phyloP scores from a whole-genome alignment of 2,329 filamentous ascomycete genomes.

The Pyrenophora graminea region DNA sequence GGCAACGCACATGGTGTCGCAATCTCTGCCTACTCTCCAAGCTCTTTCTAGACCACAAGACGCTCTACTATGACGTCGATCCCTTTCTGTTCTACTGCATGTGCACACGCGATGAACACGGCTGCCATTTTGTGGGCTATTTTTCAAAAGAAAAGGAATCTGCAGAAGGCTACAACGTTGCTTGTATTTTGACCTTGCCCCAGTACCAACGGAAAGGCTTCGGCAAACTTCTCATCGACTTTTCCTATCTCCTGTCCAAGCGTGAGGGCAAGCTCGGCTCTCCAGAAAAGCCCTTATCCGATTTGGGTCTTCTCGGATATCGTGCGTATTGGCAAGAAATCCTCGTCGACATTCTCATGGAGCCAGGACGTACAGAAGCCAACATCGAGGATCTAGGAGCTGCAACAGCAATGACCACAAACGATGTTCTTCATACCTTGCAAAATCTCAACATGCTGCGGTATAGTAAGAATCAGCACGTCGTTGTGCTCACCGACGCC shows the following conservation, averaged over 20 bases:
- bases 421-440: slow-evolving; percentile 92
- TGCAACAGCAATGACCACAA: slow-evolving; percentile 89
- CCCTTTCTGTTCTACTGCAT: slow-evolving; percentile 99
- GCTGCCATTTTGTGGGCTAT: slow-evolving; percentile 77
- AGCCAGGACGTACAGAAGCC: slow-evolving; percentile 64
- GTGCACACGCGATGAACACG: slow-evolving; percentile 84
- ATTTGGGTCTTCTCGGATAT: slow-evolving; percentile 90
- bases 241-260: slow-evolving; percentile 95
- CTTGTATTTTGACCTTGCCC: slow-evolving; percentile 93
- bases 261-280: slow-evolving; percentile 94
- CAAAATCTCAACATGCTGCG: slow-evolving; percentile 94
- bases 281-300: slow-evolving; percentile 93
- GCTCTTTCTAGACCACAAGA: slow-evolving; percentile 97
- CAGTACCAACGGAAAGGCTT: slow-evolving; percentile 97
- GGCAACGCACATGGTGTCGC: slow-evolving; percentile 94
- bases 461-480: slow-evolving; percentile 95
- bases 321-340: slow-evolving; percentile 98
- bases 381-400: slow-evolving; percentile 85
- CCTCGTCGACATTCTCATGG: slow-evolving; percentile 83
- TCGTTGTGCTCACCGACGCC: slow-evolving; percentile 87
- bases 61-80: slow-evolving; percentile 98
- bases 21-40: slow-evolving; percentile 94
- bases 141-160: slow-evolving; percentile 86
- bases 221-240: slow-evolving; percentile 90
- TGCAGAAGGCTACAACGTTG: slow-evolving; percentile 95